A percentile compares a stretch with the other conserved stretches of the same genome.
These are phyloP conservation scores for Pyrus hybrid DNA, from an alignment of 331 rosid genomes.

Conservation along the genomic window DNA sequence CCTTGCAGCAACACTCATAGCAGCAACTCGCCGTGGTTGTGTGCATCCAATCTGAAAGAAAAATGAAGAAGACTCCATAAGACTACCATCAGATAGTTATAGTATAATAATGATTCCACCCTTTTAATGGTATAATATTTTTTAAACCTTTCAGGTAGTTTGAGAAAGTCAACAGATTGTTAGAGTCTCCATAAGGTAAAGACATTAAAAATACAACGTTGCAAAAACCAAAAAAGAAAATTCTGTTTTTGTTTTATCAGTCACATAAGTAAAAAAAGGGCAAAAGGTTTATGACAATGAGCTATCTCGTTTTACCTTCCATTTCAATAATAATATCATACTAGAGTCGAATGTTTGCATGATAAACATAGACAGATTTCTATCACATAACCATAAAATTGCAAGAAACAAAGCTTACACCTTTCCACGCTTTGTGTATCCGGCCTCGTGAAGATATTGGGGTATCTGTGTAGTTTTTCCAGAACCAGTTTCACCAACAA, in stretches of 20 bases:
- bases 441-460: constrained; percentile 95
- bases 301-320: background rate
- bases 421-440: constrained; percentile 88
- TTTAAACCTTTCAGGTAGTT: background rate
- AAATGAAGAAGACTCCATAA: background rate
- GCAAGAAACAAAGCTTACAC: constrained; percentile 26
- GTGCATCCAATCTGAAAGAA: background rate
- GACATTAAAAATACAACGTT: background rate
- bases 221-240: background rate
- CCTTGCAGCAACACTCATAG: constrained; percentile 95
- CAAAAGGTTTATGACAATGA: background rate
- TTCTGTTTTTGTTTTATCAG: background rate
- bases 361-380: background rate
- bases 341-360: background rate
- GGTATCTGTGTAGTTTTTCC: constrained; percentile 98
- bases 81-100: background rate
- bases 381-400: background rate
- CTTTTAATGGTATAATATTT: background rate
- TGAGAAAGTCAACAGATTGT: background rate
- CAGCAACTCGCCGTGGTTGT: background rate
- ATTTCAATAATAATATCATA: background rate
- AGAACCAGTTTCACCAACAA: constrained; percentile 98
- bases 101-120: background rate
- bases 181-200: background rate
- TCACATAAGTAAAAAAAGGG: background rate